Base-by-base conservation (phyloP, 371 early-diverging fungal species). In the Rhizopus stolonifer region DNA sequence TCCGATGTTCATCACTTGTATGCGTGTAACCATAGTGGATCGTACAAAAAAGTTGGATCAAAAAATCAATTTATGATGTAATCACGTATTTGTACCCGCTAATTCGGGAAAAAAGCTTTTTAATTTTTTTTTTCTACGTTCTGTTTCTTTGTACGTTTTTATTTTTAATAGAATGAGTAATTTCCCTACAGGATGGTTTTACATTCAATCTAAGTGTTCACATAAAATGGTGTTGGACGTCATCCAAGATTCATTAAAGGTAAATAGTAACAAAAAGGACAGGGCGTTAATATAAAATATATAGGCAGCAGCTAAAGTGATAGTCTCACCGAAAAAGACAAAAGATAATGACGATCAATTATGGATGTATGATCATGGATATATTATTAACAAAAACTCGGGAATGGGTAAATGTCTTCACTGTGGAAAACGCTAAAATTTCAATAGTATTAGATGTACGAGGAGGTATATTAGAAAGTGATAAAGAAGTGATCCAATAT, bases 191-290 rank as follows among this genome's bases (percentile, higher is more conserved):
- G 77, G 77, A 14, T 77, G 77, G 77, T 77, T 77, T 45, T 77
- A 49, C 51, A 67, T 77, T 38, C 74, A 73, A 55, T 77, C 77
- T 10, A 60, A 60, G 48, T 70, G 71, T 32, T 29, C 58, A 0
- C 74, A 72, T 52, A 60, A 60, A 58, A 73, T 77, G 77, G 71
- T 70, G 1, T 60, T 77, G n/a, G 77, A 77, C 33, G 77, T 77
- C 0, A 39, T 46, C 18, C 45, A 54, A 43, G 74, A 77, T 39
- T 77, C 77, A 2, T 40, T 69, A 25, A 77, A 77, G 64, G 77
- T 77, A 55, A 46, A 33, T 19, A 25, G 23, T 19, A 14, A 45
- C 14, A 36, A n/a, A 32, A 4, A 8, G 10, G 13, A 9, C 19
- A 15, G 17, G 25, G 13, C 18, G 7, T 50, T 36, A 17, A 50